Percentiles rank a stretch among this genome's conserved stretches.
These are phyloP conservation scores for Beauveria varroae DNA, from an alignment of 2,329 filamentous ascomycete species.

Conservation along the genomic window DNA sequence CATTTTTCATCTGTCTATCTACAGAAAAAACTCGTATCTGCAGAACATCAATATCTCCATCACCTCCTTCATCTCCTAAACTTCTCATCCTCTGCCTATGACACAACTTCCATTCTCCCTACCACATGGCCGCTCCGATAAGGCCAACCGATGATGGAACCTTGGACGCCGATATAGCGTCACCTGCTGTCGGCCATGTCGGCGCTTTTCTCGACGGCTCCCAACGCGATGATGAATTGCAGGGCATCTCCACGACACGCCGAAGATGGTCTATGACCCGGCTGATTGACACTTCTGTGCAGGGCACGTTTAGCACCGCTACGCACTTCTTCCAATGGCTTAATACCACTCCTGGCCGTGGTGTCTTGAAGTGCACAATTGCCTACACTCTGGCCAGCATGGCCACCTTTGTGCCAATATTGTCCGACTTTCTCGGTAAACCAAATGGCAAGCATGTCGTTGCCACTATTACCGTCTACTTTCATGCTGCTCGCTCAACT, in stretches of 20 bases:
- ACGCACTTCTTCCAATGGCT: slow-evolving; percentile 46
- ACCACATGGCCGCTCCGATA: slow-evolving; percentile 1
- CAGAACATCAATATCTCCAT: neutral
- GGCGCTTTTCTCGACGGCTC: neutral
- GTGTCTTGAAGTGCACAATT: slow-evolving; percentile 77
- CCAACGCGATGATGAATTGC: neutral
- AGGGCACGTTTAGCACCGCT: slow-evolving; percentile 15
- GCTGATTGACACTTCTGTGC: neutral
- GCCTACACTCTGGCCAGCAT: slow-evolving; percentile 77
- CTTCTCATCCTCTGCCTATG: neutral
- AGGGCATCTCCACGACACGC: neutral
- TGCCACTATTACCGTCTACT: slow-evolving; percentile 84
- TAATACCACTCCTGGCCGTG: slow-evolving; percentile 61
- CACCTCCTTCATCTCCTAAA: too few species aligned
- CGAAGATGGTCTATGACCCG: slow-evolving; percentile 4
- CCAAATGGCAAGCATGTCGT: slow-evolving; percentile 88
- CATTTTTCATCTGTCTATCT: neutral
- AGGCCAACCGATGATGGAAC: slow-evolving; percentile 9
- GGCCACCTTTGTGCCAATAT: slow-evolving; percentile 66
- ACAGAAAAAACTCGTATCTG: neutral
- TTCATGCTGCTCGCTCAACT: slow-evolving; percentile 73
- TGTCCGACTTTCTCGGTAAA: slow-evolving; percentile 65
- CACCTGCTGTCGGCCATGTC: neutral
- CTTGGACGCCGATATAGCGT: neutral
- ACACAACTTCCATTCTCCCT: neutral